phyloP scores from a whole-genome alignment of 805 yeast genomes.

The Ogataea haglerorum region DNA sequence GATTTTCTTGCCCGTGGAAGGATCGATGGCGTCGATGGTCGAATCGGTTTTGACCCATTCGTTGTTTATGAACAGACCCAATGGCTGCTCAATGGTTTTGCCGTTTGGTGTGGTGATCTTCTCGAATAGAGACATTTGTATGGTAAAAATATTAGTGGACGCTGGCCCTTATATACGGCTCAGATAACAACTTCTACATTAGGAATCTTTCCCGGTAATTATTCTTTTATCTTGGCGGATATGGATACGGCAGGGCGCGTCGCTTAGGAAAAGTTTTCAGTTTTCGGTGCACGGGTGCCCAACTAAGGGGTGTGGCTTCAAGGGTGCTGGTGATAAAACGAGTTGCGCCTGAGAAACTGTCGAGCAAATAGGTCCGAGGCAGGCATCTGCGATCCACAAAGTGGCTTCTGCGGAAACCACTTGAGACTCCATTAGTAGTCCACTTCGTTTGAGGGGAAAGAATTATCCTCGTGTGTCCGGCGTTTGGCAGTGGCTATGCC shows the following conservation, averaged over 20 bases:
- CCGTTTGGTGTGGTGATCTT: constrained; percentile 33
- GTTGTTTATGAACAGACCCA: constrained; percentile 60
- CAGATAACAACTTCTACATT: background rate
- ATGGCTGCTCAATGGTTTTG: constrained; percentile 32
- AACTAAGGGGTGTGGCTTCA: background rate
- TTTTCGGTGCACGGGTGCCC: background rate
- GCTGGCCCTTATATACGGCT: background rate
- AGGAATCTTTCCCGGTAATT: background rate
- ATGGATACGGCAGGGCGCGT: background rate
- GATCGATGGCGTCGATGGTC: constrained; percentile 27
- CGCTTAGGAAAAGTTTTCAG: background rate
- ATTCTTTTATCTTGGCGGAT: background rate
- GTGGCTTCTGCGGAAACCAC: background rate
- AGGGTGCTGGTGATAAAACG: background rate
- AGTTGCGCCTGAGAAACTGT: too few species aligned
- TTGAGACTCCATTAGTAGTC: background rate
- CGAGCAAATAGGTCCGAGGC: too few species aligned
- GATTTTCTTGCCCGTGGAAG: constrained; percentile 55
- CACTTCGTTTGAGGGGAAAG: background rate
- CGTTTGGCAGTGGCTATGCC: background rate
- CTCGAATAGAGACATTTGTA: constrained; percentile 19
- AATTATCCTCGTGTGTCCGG: background rate
- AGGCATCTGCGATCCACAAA: background rate
- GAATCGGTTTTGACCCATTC: constrained; percentile 39
- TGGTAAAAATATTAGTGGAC: background rate